Percentiles rank a stretch among this genome's conserved stretches.
phyloP scores from a whole-genome alignment of 1,284 basidiomycete species.

The Marasmius tenuissimus region DNA sequence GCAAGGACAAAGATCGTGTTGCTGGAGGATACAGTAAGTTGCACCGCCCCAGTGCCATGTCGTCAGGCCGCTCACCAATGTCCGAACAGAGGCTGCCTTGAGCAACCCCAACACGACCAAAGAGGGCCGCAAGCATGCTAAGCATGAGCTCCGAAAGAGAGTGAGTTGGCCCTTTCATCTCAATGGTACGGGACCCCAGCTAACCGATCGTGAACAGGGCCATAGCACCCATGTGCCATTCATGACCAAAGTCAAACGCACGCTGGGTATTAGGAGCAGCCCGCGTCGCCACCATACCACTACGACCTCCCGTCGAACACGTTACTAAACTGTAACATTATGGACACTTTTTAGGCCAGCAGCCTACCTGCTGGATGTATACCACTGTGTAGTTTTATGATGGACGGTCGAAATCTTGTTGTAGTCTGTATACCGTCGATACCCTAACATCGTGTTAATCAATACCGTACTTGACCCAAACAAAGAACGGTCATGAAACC shows the following conservation, averaged over 20 bases:
- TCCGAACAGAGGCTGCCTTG: conserved; percentile 42
- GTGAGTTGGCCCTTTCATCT: conserved; percentile 27
- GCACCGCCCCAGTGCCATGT: not conserved
- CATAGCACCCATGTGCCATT: conserved; percentile 45
- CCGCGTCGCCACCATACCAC: conserved; percentile 26
- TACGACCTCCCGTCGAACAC: not conserved
- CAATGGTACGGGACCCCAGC: not conserved
- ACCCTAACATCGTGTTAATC: not conserved
- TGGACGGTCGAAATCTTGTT: not conserved
- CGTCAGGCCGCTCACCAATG: not conserved
- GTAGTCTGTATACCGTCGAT: not conserved
- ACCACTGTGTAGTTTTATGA: not conserved
- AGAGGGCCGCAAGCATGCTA: conserved; percentile 43
- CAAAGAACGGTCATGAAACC: too few relatives aligned
- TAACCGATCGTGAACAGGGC: conserved; percentile 26
- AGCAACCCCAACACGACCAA: conserved; percentile 49
- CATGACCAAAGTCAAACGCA: conserved; percentile 51
- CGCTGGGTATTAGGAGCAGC: conserved; percentile 47
- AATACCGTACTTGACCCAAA: too few relatives aligned
- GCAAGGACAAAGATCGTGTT: conserved; percentile 43
- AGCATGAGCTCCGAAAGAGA: conserved; percentile 45
- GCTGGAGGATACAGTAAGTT: conserved; percentile 49
- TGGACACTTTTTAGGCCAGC: not conserved
- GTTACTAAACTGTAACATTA: not conserved
- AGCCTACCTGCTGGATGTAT: not conserved